A percentile compares a stretch with the other conserved stretches of the same genome.
Evolutionary conservation across 2,329 filamentous ascomycete genomes (phyloP).

Genomic region (Plectosphaerella sp.): DNA sequence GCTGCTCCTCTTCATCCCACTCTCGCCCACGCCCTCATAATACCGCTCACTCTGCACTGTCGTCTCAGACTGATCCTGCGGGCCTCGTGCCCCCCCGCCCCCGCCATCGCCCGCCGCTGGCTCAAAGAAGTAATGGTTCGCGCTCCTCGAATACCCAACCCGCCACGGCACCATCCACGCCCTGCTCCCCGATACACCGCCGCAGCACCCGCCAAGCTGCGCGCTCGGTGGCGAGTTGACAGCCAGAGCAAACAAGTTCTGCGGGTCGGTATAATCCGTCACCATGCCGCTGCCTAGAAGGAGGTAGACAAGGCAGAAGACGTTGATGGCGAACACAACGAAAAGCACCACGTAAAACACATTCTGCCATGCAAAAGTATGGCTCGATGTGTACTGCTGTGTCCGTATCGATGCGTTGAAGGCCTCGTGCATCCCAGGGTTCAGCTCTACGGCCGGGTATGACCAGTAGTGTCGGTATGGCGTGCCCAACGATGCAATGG

Average conservation of each 20-base stretch:
- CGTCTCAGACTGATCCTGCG: slow-evolving; percentile 5
- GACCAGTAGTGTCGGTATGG: slow-evolving; percentile 58
- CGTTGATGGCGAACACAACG: slow-evolving; percentile 62
- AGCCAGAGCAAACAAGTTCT: slow-evolving; percentile 69
- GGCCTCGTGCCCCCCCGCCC: slow-evolving; percentile 18
- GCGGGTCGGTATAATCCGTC: slow-evolving; percentile 74
- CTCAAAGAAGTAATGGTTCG: slow-evolving; percentile 39
- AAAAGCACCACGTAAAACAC: slow-evolving; percentile 64
- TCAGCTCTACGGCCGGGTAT: slow-evolving; percentile 33
- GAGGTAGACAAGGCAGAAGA: slow-evolving; percentile 60
- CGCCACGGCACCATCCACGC: slow-evolving; percentile 37
- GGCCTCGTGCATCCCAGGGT: slow-evolving; percentile 41
- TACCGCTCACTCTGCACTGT: neutral
- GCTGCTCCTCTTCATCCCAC: slow-evolving; percentile 13
- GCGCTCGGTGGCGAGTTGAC: slow-evolving; percentile 50
- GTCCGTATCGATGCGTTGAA: slow-evolving; percentile 63
- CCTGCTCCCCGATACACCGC: slow-evolving; percentile 26
- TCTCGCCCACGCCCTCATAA: neutral
- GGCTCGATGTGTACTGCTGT: slow-evolving; percentile 68
- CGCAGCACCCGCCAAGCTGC: slow-evolving; percentile 32
- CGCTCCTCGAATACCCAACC: slow-evolving; percentile 29
- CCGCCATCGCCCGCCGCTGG: slow-evolving; percentile 25
- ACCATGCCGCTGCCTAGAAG: slow-evolving; percentile 54
- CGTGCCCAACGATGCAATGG: slow-evolving; percentile 53
- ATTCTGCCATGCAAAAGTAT: slow-evolving; percentile 54